A percentile compares a stretch with the other conserved stretches of the same genome.
Evolutionary conservation across 768 basidiomycete species (phyloP).

Genomic region (Termitomyces eurrhizus): DNA sequence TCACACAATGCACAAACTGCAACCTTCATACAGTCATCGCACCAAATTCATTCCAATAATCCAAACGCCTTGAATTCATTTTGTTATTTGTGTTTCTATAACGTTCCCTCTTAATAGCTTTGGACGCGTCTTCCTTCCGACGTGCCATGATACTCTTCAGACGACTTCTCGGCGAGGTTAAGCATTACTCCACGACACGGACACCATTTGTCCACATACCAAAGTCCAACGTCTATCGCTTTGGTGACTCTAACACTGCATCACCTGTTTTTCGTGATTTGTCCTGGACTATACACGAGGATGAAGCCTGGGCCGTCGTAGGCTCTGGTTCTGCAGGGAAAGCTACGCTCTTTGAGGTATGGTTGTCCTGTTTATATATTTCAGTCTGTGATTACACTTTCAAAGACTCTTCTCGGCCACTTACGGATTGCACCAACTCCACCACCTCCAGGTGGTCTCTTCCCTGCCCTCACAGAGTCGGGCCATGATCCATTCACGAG

Average conservation of each 20-base stretch:
- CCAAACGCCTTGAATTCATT: not conserved
- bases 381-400: not conserved
- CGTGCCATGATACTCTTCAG: not conserved
- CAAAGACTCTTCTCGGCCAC: constrained; percentile 65
- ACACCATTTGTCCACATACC: constrained; percentile 34
- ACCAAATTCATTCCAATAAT: not conserved
- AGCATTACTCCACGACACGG: constrained; percentile 4
- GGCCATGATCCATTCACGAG: constrained; percentile 43
- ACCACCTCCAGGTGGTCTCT: constrained; percentile 65
- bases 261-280: constrained; percentile 49
- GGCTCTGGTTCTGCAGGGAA: constrained; percentile 64
- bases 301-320: constrained; percentile 75
- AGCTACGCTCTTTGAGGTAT: constrained; percentile 60
- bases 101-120: too few relatives aligned
- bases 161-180: not conserved
- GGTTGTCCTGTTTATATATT: constrained; percentile 10
- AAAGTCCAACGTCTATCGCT: constrained; percentile 50
- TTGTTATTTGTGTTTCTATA: not conserved
- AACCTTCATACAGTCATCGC: not conserved
- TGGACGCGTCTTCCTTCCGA: not conserved
- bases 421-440: constrained; percentile 63
- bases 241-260: constrained; percentile 48
- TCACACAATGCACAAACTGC: not conserved
- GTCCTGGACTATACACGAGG: constrained; percentile 55
- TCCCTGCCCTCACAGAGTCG: constrained; percentile 54